Evolutionary conservation across 139 green algal species (phyloP), one percentile per base, ranked within the genome.

Genomic region (Nannochloris sp.): DNA sequence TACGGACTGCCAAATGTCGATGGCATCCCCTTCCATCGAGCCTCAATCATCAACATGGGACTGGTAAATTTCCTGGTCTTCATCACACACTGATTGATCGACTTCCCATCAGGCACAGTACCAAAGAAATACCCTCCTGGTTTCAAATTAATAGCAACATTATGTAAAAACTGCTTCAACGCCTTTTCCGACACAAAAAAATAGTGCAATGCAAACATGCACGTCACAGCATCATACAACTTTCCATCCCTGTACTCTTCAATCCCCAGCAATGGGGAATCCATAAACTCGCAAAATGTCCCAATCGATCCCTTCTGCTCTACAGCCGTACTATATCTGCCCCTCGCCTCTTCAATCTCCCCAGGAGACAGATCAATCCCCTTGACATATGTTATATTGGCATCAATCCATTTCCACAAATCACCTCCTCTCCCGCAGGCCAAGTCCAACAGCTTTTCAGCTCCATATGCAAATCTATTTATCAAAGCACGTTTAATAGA

Each of bases 121-220:
- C 75, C 86, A 23, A 96, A 73, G 66, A 96, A 95, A 72, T 89
- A 86, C 45, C 89, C 89, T 6, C 88, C 89, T 26, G 76, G 53
- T 61, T 86, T 86, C 2, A 96, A 79, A 62, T 91, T 91, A n/a
- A 61, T 58, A n/a, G 78, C 64, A 28, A 92, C 90, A 53, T 93
- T 96, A 20, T 68, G 26, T 57, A 96, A 59, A 66, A 96, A 87
- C 48, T 69, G 79, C 29, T 81, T 67, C 20, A 94, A 65, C 9
- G 75, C 62, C 5, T 36, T 3, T 76, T 94, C 82, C 5, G 28
- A 65, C 3, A 81, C 75, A 64, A 93, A 95, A 70, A 96, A 96
- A 77, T 96, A 96, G 79, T 96, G 90, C 62, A 95, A 72, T 14
- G 90, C 89, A 81, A 96, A 96, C 85, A 95, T 95, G 83, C 86